These are phyloP conservation scores for Metarhizium humberi DNA, from an alignment of 2,329 filamentous ascomycete species.

Conservation along the genomic window DNA sequence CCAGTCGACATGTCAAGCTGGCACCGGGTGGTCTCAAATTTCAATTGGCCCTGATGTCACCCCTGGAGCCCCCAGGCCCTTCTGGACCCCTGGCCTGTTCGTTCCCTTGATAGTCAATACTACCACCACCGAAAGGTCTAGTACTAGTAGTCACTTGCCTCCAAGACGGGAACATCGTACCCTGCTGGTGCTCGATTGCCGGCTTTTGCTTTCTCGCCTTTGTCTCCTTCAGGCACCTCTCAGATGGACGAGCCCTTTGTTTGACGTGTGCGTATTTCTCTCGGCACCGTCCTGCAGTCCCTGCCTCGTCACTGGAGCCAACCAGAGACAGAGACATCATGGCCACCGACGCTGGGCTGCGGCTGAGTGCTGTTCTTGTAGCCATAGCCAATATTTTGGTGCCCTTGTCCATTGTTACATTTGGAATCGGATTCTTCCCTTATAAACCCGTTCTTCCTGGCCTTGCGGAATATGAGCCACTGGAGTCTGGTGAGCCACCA, in stretches of 20 bases:
- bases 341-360: slow-evolving; percentile 15
- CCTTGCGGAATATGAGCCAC: slow-evolving; percentile 57
- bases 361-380: slow-evolving; percentile 35
- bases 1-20: too few relatives aligned
- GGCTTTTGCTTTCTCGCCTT: background rate
- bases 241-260: background rate
- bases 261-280: background rate
- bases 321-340: slow-evolving; percentile 11
- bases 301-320: background rate
- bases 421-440: slow-evolving; percentile 90
- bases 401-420: slow-evolving; percentile 63
- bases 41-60: too few relatives aligned
- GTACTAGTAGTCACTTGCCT: too few relatives aligned
- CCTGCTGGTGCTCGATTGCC: too few relatives aligned
- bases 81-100: too few relatives aligned
- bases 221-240: background rate
- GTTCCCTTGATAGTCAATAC: too few relatives aligned
- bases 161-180: background rate
- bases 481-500: slow-evolving; percentile 46
- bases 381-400: slow-evolving; percentile 67
- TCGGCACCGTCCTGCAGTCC: background rate
- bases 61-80: too few relatives aligned
- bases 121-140: too few relatives aligned
- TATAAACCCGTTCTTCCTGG: slow-evolving; percentile 92
- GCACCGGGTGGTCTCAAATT: too few relatives aligned